Conservation (phyloP, 768 basidiomycete genomes). For the Boletus sensibilis region DNA sequence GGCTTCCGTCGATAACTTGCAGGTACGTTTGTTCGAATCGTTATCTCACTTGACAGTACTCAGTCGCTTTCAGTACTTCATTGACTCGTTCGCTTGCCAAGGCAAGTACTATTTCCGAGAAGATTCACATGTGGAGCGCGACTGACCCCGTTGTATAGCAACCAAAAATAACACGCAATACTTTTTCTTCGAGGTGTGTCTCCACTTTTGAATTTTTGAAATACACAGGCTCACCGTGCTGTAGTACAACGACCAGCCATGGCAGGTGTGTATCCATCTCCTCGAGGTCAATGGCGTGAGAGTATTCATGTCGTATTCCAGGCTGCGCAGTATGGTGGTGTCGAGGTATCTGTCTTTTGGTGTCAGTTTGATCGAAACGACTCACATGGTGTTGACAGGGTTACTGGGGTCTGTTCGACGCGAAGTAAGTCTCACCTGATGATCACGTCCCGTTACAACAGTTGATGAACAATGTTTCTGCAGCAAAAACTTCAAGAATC, state of each 20-base stretch:
- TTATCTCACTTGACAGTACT: not conserved
- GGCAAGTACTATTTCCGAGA: conserved; percentile 14
- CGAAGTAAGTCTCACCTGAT: conserved; percentile 40
- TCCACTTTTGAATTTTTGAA: not conserved
- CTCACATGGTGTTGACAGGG: conserved; percentile 30
- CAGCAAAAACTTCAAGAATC: conserved; percentile 69
- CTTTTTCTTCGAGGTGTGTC: conserved; percentile 77
- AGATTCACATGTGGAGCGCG: not conserved
- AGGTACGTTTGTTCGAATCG: conserved; percentile 33
- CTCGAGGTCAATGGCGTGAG: not conserved
- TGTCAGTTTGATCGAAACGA: conserved; percentile 1
- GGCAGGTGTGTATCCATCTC: conserved; percentile 56
- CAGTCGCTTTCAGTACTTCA: conserved; percentile 55
- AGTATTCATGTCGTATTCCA: conserved; percentile 28
- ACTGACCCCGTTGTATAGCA: conserved; percentile 38
- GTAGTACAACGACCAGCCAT: conserved; percentile 73
- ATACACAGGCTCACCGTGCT: not conserved
- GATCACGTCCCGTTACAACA: conserved; percentile 16
- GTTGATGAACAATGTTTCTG: conserved; percentile 15
- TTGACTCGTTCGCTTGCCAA: conserved; percentile 81
- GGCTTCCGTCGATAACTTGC: conserved; percentile 62
- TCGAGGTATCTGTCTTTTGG: conserved; percentile 46
- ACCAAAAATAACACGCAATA: conserved; percentile 80
- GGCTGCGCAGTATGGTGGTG: conserved; percentile 72
- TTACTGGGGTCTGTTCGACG: conserved; percentile 68